Evolutionary conservation across 495 filamentous ascomycete genomes (phyloP).

Genomic region (Neurospora pannonica): DNA sequence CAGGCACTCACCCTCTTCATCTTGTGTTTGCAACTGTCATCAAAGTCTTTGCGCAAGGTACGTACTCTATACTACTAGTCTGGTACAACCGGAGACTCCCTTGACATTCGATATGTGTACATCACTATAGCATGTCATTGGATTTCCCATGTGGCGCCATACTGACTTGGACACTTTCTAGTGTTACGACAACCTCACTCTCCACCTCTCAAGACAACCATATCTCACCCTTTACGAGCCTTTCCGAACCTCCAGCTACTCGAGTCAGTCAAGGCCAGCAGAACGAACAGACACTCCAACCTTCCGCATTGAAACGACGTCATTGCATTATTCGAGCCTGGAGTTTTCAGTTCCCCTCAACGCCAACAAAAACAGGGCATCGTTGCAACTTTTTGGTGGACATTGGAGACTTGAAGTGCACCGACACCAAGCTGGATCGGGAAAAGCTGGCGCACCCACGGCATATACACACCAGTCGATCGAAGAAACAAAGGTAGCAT

Average conservation of each 20-base stretch:
- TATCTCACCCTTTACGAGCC: not conserved
- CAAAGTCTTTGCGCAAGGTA: not conserved
- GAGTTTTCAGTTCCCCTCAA: not conserved
- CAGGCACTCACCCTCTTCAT: not conserved
- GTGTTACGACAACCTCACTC: not conserved
- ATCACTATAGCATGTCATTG: not conserved
- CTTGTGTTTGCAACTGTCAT: no score
- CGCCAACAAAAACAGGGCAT: not conserved
- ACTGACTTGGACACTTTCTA: not conserved
- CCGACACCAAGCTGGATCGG: not conserved
- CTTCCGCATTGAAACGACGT: not conserved
- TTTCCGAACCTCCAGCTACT: not conserved
- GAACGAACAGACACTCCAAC: not conserved
- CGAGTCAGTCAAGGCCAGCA: not conserved
- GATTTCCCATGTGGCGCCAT: not conserved
- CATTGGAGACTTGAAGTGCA: not conserved
- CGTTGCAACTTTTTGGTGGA: conserved; percentile 2
- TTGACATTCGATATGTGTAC: not conserved
- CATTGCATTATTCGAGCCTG: not conserved
- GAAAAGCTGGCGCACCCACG: not conserved
- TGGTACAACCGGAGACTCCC: not conserved
- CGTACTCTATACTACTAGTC: not conserved
- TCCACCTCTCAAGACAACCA: not conserved
- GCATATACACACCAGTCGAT: not conserved
- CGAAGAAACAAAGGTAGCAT: not conserved